Percentiles rank a stretch among this genome's conserved stretches.
These are phyloP conservation scores for Triticum urartu DNA, from an alignment of 176 grass and related monocot species.

Conservation along the genomic window DNA sequence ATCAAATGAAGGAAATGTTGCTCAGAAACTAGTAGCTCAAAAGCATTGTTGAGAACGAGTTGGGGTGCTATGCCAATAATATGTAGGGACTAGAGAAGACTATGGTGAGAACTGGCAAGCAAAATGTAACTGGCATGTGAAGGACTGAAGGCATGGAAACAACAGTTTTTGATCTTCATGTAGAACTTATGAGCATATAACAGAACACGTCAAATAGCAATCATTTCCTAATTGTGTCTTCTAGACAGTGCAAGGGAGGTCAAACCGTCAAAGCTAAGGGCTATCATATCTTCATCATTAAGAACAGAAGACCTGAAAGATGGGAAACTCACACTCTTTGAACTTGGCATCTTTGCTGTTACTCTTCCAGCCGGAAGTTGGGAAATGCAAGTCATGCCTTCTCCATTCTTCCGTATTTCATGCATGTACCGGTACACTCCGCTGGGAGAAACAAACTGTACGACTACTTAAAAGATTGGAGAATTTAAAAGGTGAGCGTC, in stretches of 20 bases:
- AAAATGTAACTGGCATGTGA: conserved; percentile 11
- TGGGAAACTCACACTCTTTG: conserved; percentile 61
- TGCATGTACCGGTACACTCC: conserved; percentile 13
- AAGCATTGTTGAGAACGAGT: neutral
- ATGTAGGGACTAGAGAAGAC: conserved; percentile 5
- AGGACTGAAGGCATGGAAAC: neutral
- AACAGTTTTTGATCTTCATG: conserved; percentile 12
- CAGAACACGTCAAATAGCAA: conserved; percentile 7
- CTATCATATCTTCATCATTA: conserved; percentile 11
- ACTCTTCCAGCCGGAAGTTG: conserved; percentile 56
- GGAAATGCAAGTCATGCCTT: conserved; percentile 73
- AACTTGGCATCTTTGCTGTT: conserved; percentile 47
- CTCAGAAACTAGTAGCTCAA: conserved; percentile 3
- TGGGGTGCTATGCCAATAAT: neutral
- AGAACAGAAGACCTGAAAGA: conserved; percentile 22
- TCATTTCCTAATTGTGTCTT: conserved; percentile 5
- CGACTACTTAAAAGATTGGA: conserved; percentile 17
- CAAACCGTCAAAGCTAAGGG: neutral
- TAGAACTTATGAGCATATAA: neutral
- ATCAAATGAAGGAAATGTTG: conserved; percentile 18
- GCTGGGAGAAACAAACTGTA: conserved; percentile 29
- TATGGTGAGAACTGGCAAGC: neutral
- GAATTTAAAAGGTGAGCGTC: conserved; percentile 20
- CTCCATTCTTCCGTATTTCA: conserved; percentile 47
- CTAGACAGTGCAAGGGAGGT: neutral